phyloP scores from a whole-genome alignment of 441 rosid species.

The Manihot esculenta region DNA sequence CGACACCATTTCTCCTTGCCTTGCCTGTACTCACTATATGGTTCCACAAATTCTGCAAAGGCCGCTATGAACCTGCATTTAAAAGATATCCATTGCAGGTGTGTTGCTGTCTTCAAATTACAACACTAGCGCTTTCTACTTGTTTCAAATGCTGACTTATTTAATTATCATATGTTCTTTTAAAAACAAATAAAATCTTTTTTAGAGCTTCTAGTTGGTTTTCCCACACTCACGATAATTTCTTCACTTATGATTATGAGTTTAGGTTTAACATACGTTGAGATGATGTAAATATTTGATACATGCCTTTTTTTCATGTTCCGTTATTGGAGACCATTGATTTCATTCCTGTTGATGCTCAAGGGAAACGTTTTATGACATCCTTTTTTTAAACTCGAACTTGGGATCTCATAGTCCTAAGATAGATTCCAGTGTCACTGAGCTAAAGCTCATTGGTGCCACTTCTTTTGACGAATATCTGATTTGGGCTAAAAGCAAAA shows the following conservation, averaged over 20 bases:
- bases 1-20: slow-evolving; percentile 74
- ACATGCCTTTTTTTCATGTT: background rate
- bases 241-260: too few species aligned
- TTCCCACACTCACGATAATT: background rate
- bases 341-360: background rate
- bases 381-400: too few species aligned
- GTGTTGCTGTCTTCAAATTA: slow-evolving; percentile 1
- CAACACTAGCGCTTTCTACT: background rate
- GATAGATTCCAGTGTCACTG: too few species aligned
- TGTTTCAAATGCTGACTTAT: too few species aligned
- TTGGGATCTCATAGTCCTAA: too few species aligned
- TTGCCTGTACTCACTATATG: slow-evolving; percentile 74
- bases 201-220: slow-evolving; percentile 4
- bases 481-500: too few species aligned
- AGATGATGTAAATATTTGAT: background rate
- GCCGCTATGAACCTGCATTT: slow-evolving; percentile 83
- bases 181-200: too few species aligned
- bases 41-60: slow-evolving; percentile 73
- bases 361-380: background rate
- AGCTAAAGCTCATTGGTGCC: too few species aligned
- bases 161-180: too few species aligned
- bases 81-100: slow-evolving; percentile 74
- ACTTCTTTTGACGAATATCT: too few species aligned
- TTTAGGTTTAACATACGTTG: too few species aligned
- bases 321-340: background rate